Conservation (phyloP, 2,329 filamentous ascomycete genomes). For the Botrytis sinoallii region DNA sequence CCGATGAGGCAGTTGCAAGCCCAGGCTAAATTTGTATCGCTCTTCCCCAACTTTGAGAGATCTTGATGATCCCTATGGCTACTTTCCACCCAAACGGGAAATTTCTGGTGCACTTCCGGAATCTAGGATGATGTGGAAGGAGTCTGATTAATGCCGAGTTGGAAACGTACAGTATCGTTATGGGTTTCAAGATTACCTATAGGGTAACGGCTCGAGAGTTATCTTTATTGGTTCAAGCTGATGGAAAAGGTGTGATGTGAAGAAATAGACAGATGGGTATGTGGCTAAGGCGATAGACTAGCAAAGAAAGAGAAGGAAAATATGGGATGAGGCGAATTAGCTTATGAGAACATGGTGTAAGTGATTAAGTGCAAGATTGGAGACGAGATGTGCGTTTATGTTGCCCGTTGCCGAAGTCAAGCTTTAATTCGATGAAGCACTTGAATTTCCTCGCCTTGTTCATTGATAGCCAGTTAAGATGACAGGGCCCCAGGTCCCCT, state of each 20-base stretch:
- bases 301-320: constrained; percentile 12
- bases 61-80: constrained; percentile 2
- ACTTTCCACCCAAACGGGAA: constrained; percentile 4
- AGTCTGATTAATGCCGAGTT: constrained; percentile 12
- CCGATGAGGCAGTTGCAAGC: constrained; percentile 9
- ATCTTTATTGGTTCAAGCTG: background rate
- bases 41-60: background rate
- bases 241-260: background rate
- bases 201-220: background rate
- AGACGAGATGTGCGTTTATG: constrained; percentile 20
- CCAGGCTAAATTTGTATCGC: constrained; percentile 7
- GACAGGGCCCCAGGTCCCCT: constrained; percentile 16
- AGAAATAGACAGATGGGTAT: background rate
- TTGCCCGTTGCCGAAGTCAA: constrained; percentile 18
- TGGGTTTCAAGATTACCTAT: constrained; percentile 16
- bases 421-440: constrained; percentile 20
- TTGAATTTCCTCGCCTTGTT: constrained; percentile 18
- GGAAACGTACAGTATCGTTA: background rate
- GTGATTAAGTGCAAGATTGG: constrained; percentile 15
- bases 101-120: constrained; percentile 12
- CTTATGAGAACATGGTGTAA: constrained; percentile 6
- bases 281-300: constrained; percentile 12
- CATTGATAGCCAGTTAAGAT: constrained; percentile 14
- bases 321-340: constrained; percentile 19
- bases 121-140: background rate